Base-by-base conservation (phyloP, 805 yeast species). In the Kluyveromyces wickerhamii region DNA sequence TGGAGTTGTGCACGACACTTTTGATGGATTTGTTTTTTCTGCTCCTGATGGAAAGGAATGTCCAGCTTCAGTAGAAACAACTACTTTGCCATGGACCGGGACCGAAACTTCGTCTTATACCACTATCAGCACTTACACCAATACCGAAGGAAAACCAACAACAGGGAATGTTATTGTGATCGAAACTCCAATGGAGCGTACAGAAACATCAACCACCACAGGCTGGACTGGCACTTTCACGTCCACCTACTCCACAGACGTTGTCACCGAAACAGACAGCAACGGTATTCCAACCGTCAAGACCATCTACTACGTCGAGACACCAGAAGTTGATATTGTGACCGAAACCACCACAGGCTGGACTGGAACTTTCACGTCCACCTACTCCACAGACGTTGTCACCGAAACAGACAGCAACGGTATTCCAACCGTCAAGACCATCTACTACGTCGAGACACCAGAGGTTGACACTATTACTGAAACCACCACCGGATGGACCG, bases 391-490 rank as follows among this genome's bases (percentile, higher is more conserved):
- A 2, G 19, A 21, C 16, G 18, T 25, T 15, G 14, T 35, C 10
- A 41, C 43, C 0, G 31, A 18, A 20, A 43, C 45, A 5, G 47
- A 42, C 20, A 12, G 28, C 14, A 42, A 41, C 24, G 41, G 39
- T 12, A 30, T 28, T 16, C 29, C 22, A n/a, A 41, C 45, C 8
- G 32, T 40, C 14, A 32, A 37, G 25, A 41, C 47, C 2, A 29
- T 39, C 14, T 43, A 43, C 32, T 28, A 25, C 19, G 38, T 43
- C 21, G 37, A 39, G 18, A 39, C 43, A 19, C 47, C 47, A 18
- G 26, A 19, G 27, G 39, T 29, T 18, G 21, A 21, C 10, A 18
- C 25, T 18, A 32, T 12, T 5, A 18, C 29, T 24, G 27, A 32
- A 4, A 22, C 12, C 16, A 17, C 12, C 21, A 30, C 27, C 15